A percentile compares a stretch with the other conserved stretches of the same genome.
Evolutionary conservation across 2,329 filamentous ascomycete genomes (phyloP).

Genomic region (Penicillium expansum): DNA sequence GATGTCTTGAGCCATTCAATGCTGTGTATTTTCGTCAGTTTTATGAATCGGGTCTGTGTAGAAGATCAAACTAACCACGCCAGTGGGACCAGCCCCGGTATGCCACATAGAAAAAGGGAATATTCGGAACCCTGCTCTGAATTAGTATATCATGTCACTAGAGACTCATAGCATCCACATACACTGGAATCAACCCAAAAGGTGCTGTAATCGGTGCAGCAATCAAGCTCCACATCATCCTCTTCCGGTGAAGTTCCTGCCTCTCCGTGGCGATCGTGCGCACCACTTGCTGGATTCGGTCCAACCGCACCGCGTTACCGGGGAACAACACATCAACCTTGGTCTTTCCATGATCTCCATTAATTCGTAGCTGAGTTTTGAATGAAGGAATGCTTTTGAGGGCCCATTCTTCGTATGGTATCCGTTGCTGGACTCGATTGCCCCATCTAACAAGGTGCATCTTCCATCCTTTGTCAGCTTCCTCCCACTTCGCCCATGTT

Average conservation of each 20-base stretch:
- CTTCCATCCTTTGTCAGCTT: slow-evolving; percentile 81
- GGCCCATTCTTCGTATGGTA: slow-evolving; percentile 97
- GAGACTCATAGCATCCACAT: slow-evolving; percentile 38
- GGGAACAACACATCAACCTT: slow-evolving; percentile 71
- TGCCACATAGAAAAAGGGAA: slow-evolving; percentile 93
- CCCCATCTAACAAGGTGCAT: slow-evolving; percentile 81
- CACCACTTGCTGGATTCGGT: slow-evolving; percentile 65
- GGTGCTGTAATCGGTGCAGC: slow-evolving; percentile 82
- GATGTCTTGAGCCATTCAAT: slow-evolving; percentile 75
- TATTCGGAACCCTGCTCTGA: slow-evolving; percentile 71
- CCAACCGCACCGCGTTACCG: slow-evolving; percentile 62
- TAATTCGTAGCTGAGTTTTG: slow-evolving; percentile 62
- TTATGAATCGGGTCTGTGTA: neutral
- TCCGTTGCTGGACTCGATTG: slow-evolving; percentile 78
- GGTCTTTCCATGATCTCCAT: slow-evolving; percentile 64
- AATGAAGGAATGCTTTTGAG: slow-evolving; percentile 90
- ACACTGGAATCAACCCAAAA: slow-evolving; percentile 82
- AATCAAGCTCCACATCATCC: slow-evolving; percentile 75
- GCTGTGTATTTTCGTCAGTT: slow-evolving; percentile 49
- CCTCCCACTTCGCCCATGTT: slow-evolving; percentile 85
- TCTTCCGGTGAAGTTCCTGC: slow-evolving; percentile 71
- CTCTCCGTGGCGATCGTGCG: slow-evolving; percentile 73
- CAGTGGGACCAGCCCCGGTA: slow-evolving; percentile 91
- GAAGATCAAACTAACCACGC: slow-evolving; percentile 52
- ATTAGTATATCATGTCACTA: slow-evolving; percentile 4